These are phyloP conservation scores for Penicillium parvum DNA, from an alignment of 495 filamentous ascomycete genomes.

Conservation along the genomic window DNA sequence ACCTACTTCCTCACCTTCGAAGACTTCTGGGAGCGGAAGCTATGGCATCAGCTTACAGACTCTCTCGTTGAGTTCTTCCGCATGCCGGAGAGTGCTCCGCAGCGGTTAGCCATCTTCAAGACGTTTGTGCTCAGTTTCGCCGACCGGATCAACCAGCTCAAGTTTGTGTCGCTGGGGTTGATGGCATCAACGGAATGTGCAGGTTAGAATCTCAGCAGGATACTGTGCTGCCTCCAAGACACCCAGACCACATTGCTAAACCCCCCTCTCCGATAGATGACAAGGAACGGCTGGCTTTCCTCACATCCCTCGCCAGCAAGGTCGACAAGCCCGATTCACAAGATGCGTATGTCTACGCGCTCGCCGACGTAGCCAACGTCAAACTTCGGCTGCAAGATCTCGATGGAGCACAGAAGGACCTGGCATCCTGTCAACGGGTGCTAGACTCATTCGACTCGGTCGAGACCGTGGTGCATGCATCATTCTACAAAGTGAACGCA, in stretches of 20 bases:
- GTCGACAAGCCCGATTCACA: conserved; percentile 90
- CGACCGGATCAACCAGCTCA: conserved; percentile 97
- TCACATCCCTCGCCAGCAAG: conserved; percentile 75
- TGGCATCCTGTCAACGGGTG: conserved; percentile 81
- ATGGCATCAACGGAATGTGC: conserved; percentile 80
- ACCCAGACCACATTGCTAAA: conserved; percentile 7
- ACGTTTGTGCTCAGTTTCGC: conserved; percentile 93
- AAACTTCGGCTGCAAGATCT: conserved; percentile 73
- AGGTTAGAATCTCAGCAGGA: no score
- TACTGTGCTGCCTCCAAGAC: no score
- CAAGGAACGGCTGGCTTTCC: conserved; percentile 81
- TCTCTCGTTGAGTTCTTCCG: conserved; percentile 85
- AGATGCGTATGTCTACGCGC: conserved; percentile 94
- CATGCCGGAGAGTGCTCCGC: conserved; percentile 68
- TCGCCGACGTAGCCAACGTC: conserved; percentile 83
- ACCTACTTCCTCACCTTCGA: conserved; percentile 87
- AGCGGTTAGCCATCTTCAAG: conserved; percentile 86
- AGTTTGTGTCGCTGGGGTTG: conserved; percentile 86
- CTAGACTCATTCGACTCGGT: conserved; percentile 92
- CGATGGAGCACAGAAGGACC: conserved; percentile 72
- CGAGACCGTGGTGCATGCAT: conserved; percentile 91
- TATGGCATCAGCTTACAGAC: conserved; percentile 99
- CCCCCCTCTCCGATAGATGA: conserved; percentile 55
- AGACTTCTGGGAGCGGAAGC: conserved; percentile 95
- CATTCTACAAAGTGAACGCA: conserved; percentile 94